Base-by-base conservation (phyloP, 176 grass and related monocot species). In the Triticum timopheevii region DNA sequence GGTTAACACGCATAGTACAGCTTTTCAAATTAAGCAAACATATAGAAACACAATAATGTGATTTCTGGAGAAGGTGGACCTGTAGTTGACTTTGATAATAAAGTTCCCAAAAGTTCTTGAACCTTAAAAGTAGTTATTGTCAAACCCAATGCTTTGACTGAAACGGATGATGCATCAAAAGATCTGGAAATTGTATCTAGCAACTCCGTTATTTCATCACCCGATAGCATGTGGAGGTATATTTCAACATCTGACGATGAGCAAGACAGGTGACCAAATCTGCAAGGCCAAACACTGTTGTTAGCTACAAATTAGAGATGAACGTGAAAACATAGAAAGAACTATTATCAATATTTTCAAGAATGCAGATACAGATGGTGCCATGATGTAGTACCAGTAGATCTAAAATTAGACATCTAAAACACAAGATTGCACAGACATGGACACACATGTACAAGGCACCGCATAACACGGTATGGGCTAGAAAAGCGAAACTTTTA, bases 221-320 rank as follows among this genome's bases (percentile, higher is more conserved):
- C 13, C 6, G 90, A 91, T 69, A 99, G 87, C 78, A 92, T 79
- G 76, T 91, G 84, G 36, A 99, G 89, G 81, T 94, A 99, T 31
- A 35, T 83, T 91, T 94, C 94, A 88, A 93, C 92, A 90, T 99
- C 97, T 54, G 94, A 96, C 76, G 92, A 83, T 83, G 91, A 93
- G 65, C 90, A 94, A 80, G 92, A 93, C 82, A 94, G 87, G 72
- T 99, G 94, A 72, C 92, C 91, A 78, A 99, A 99, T 88, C 94
- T 99, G 94, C 82, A 74, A 78, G 63, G 33, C 13, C 34, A 3
- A 76, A 76, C 44, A 65, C 20, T 67, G 61, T 85, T 68, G 35
- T 38, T 30, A 78, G 73, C 39, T 78, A 56, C 12, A 47, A 20
- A 65, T 39, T 70, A 77, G 71, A 91, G 76, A 20, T 22, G 69